Evolutionary conservation across 768 basidiomycete species (phyloP).

Genomic region (Astraeus odoratus): DNA sequence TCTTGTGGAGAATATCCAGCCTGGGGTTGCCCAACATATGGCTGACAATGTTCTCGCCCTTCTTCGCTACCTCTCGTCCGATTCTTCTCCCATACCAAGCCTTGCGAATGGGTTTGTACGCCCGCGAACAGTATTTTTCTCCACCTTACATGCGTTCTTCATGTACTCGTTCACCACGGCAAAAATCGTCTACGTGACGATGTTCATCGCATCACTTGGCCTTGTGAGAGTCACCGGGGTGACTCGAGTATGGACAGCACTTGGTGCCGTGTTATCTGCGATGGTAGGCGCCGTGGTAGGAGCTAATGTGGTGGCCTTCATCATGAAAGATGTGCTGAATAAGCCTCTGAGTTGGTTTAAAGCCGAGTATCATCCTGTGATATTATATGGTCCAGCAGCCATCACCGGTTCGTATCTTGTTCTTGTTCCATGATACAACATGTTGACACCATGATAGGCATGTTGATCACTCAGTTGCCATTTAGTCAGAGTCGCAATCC

Average conservation of each 20-base stretch:
- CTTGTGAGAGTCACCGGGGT: slow-evolving; percentile 32
- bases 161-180: slow-evolving; percentile 73
- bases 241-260: slow-evolving; percentile 30
- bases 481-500: slow-evolving; percentile 28
- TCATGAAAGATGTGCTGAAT: slow-evolving; percentile 56
- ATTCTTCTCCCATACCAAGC: slow-evolving; percentile 60
- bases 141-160: slow-evolving; percentile 59
- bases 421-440: neutral
- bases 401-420: slow-evolving; percentile 49
- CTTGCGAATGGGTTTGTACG: slow-evolving; percentile 43
- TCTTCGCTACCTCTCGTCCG: slow-evolving; percentile 63
- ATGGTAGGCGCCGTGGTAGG: slow-evolving; percentile 50
- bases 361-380: slow-evolving; percentile 54
- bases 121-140: slow-evolving; percentile 74
- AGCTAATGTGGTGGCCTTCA: slow-evolving; percentile 64
- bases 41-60: slow-evolving; percentile 82
- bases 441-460: slow-evolving; percentile 36
- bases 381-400: slow-evolving; percentile 70
- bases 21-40: slow-evolving; percentile 87
- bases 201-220: slow-evolving; percentile 41
- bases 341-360: slow-evolving; percentile 85
- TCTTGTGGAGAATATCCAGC: slow-evolving; percentile 74
- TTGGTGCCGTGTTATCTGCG: slow-evolving; percentile 44
- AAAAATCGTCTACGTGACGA: slow-evolving; percentile 48
- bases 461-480: slow-evolving; percentile 54